Conservation (phyloP, 768 basidiomycete species). For the Tephrocybe sp. region DNA sequence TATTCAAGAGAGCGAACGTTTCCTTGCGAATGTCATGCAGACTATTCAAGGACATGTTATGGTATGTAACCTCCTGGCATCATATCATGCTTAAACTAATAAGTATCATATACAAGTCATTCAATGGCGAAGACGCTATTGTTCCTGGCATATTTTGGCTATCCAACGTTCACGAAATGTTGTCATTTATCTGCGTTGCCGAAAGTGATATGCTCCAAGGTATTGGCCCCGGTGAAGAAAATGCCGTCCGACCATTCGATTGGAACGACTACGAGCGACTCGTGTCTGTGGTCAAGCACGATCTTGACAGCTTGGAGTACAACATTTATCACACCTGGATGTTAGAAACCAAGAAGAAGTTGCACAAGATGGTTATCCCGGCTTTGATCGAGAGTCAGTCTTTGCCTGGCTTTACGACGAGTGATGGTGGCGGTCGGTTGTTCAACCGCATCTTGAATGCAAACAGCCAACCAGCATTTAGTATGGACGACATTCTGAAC, state of each 20-base stretch:
- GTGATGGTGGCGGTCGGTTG: constrained; percentile 88
- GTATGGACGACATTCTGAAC: constrained; percentile 98
- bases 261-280: constrained; percentile 97
- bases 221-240: constrained; percentile 94
- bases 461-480: constrained; percentile 86
- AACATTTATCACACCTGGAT: constrained; percentile 99
- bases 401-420: constrained; percentile 95
- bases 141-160: constrained; percentile 98
- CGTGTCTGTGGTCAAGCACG: constrained; percentile 98
- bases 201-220: constrained; percentile 98
- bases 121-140: constrained; percentile 92
- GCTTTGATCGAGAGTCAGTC: constrained; percentile 98
- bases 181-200: constrained; percentile 98
- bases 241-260: constrained; percentile 87
- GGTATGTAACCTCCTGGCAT: constrained; percentile 53
- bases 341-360: constrained; percentile 94
- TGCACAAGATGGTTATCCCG: constrained; percentile 98
- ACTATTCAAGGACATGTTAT: constrained; percentile 96
- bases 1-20: constrained; percentile 94
- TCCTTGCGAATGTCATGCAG: constrained; percentile 99
- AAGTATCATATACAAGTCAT: constrained; percentile 56
- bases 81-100: background rate
- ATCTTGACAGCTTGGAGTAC: constrained; percentile 97
- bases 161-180: constrained; percentile 99
- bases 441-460: constrained; percentile 92